Conservation (phyloP, 192 early-diverging fungal genomes). For the Backusella australiensis region DNA sequence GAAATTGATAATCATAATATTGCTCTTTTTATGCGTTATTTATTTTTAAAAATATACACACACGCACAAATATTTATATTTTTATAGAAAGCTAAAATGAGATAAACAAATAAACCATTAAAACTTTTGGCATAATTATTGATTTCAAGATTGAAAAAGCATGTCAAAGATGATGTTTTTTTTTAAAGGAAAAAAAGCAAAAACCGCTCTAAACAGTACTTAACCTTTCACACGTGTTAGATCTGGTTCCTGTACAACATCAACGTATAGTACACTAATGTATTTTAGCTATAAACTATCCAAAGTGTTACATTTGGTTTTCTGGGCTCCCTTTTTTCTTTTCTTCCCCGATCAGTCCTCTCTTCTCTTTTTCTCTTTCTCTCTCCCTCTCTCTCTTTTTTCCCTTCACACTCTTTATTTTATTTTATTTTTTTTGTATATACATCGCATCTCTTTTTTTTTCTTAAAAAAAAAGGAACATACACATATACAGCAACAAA, state of each 20-base stretch:
- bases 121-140: neutral
- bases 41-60: neutral
- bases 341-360: neutral
- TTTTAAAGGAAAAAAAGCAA: neutral
- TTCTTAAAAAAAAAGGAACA: neutral
- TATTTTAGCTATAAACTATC: constrained; percentile 7
- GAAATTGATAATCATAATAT: neutral
- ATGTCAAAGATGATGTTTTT: neutral
- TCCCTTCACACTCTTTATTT: neutral
- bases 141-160: neutral
- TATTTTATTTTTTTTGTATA: neutral
- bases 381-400: neutral
- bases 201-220: neutral
- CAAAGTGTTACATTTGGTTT: neutral
- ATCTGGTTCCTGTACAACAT: neutral
- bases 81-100: neutral
- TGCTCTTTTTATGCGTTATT: neutral
- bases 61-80: neutral
- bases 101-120: neutral
- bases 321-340: neutral
- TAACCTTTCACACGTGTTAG: neutral
- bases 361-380: neutral
- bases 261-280: neutral
- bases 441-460: neutral
- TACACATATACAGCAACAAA: too few species aligned